Percentiles rank a stretch among this genome's conserved stretches.
phyloP scores from a whole-genome alignment of 2,329 filamentous ascomycete species.

The Biscogniauxia marginata region DNA sequence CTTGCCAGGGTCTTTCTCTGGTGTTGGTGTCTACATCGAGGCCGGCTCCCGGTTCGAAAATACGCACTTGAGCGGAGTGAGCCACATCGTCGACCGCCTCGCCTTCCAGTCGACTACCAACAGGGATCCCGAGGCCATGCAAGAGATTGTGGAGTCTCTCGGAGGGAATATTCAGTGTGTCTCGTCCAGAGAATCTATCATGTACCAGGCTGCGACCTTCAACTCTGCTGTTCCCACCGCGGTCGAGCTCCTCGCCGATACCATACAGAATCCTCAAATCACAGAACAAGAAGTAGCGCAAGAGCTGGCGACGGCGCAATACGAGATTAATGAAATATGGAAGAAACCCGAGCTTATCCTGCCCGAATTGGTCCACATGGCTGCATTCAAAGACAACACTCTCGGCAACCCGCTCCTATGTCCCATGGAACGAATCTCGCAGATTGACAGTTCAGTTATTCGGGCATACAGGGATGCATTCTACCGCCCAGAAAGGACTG shows the following conservation, averaged over 20 bases:
- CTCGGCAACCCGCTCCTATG: constrained; percentile 91
- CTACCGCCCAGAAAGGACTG: constrained; percentile 86
- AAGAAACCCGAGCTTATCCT: constrained; percentile 94
- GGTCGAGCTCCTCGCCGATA: constrained; percentile 84
- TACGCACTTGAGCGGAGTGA: constrained; percentile 78
- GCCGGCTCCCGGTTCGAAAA: constrained; percentile 94
- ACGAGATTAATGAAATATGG: constrained; percentile 98
- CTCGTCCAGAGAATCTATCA: constrained; percentile 90
- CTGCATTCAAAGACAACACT: constrained; percentile 94
- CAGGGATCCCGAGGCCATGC: constrained; percentile 76
- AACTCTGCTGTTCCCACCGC: constrained; percentile 85
- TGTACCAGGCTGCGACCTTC: constrained; percentile 99
- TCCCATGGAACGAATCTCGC: constrained; percentile 74
- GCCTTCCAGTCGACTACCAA: constrained; percentile 86
- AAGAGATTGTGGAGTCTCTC: constrained; percentile 81
- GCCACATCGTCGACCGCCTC: constrained; percentile 92
- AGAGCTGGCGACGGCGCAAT: constrained; percentile 87
- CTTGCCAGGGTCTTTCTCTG: constrained; percentile 89
- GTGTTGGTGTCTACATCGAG: constrained; percentile 93
- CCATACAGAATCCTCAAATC: constrained; percentile 81
- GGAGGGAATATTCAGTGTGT: constrained; percentile 97
- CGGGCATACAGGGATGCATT: constrained; percentile 78
- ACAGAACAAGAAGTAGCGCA: constrained; percentile 83
- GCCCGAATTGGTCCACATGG: constrained; percentile 91
- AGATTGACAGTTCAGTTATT: constrained; percentile 73